Evolutionary conservation across 176 grass and related monocot genomes (phyloP).

Genomic region (Oryza nivara): DNA sequence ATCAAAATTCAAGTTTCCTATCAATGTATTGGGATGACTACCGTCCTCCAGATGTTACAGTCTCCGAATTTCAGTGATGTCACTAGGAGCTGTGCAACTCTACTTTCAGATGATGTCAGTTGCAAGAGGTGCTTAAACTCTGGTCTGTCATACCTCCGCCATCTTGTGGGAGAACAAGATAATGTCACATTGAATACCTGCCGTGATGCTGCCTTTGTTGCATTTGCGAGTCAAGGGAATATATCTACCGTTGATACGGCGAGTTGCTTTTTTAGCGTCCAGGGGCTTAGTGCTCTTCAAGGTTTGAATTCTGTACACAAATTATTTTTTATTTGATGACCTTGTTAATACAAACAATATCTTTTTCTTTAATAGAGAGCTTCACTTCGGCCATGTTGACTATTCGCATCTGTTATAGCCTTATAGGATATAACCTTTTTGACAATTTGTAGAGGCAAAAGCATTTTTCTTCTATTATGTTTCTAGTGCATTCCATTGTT

Average conservation of each 20-base stretch:
- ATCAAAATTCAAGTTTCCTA: constrained; percentile 83
- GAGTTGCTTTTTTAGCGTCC: constrained; percentile 84
- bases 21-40: constrained; percentile 81
- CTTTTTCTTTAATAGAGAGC: neutral
- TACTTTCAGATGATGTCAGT: constrained; percentile 54
- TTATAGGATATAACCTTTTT: constrained; percentile 8
- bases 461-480: neutral
- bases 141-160: constrained; percentile 88
- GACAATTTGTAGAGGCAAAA: neutral
- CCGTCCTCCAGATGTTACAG: constrained; percentile 67
- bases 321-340: constrained; percentile 12
- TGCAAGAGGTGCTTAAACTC: constrained; percentile 95
- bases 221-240: constrained; percentile 72
- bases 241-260: constrained; percentile 67
- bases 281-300: constrained; percentile 72
- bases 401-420: neutral
- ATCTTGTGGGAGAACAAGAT: constrained; percentile 80
- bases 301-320: constrained; percentile 44
- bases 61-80: constrained; percentile 89
- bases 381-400: constrained; percentile 1
- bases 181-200: constrained; percentile 87
- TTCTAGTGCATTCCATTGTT: neutral
- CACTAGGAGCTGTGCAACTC: constrained; percentile 59
- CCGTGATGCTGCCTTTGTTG: constrained; percentile 92
- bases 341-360: neutral